These are phyloP conservation scores for Botryotinia calthae DNA, from an alignment of 2,329 filamentous ascomycete genomes.

Conservation along the genomic window DNA sequence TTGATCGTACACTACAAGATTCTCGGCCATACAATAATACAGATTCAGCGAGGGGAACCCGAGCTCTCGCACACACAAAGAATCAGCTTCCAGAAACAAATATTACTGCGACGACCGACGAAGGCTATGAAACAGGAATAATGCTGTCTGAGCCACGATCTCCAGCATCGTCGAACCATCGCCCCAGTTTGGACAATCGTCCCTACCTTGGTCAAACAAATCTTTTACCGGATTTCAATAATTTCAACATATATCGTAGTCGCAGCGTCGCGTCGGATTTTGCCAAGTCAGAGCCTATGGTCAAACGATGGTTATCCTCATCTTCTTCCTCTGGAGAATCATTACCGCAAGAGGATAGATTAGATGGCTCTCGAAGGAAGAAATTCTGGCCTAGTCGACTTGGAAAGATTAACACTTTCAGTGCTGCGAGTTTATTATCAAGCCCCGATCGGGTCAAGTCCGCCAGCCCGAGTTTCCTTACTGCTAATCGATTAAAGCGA, in stretches of 20 bases:
- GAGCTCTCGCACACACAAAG: not conserved
- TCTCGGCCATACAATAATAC: not conserved
- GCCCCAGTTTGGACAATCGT: not conserved
- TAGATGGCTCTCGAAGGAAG: not conserved
- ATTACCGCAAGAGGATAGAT: not conserved
- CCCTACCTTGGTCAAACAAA: not conserved
- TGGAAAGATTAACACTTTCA: slow-evolving; percentile 1
- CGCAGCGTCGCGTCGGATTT: not conserved
- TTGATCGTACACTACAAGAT: slow-evolving; percentile 3
- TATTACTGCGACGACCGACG: not conserved
- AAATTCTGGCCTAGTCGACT: slow-evolving; percentile 1
- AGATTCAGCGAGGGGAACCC: not conserved
- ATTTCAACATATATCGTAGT: slow-evolving; percentile 12
- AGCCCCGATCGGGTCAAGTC: slow-evolving; percentile 2
- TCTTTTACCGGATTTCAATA: not conserved
- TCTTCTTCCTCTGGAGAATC: slow-evolving; percentile 17
- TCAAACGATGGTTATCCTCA: slow-evolving; percentile 1
- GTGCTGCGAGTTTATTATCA: not conserved
- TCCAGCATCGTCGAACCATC: not conserved
- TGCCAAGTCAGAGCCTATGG: slow-evolving; percentile 10
- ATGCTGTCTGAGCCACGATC: not conserved
- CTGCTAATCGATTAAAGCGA: not conserved
- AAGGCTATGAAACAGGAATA: slow-evolving; percentile 6
- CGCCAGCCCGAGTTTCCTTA: not conserved
- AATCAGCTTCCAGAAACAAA: not conserved